Percentiles rank a stretch among this genome's conserved stretches.
Conservation (phyloP, 2,329 filamentous ascomycete species). For the Peltaster fructicola region DNA sequence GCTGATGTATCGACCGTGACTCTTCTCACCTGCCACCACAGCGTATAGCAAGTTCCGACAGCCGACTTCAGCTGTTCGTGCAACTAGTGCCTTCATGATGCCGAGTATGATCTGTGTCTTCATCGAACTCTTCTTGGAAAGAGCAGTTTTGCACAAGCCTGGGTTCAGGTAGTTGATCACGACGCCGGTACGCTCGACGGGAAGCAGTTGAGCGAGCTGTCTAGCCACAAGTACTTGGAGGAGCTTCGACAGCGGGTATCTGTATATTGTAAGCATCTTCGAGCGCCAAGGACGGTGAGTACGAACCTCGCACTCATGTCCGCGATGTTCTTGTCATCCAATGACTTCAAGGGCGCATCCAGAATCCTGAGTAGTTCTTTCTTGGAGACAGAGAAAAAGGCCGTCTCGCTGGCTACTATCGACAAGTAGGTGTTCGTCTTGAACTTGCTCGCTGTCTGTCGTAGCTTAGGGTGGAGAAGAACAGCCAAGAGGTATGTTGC, state of each 20-base stretch:
- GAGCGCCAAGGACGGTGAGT: slow-evolving; percentile 12
- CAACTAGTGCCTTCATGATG: too few species aligned
- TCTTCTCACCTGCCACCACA: too few species aligned
- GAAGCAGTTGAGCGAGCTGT: too few species aligned
- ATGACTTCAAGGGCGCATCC: slow-evolving; percentile 15
- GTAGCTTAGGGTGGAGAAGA: slow-evolving; percentile 32
- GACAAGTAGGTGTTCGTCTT: slow-evolving; percentile 14
- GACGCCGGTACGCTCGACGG: too few species aligned
- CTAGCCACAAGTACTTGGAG: too few species aligned
- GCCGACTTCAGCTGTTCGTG: too few species aligned
- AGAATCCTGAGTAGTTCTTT: slow-evolving; percentile 15
- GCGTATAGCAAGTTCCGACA: too few species aligned
- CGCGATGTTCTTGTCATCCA: slow-evolving; percentile 16
- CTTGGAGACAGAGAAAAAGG: slow-evolving; percentile 13
- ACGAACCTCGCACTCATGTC: slow-evolving; percentile 11
- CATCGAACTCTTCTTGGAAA: too few species aligned
- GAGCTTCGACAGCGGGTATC: slow-evolving; percentile 28
- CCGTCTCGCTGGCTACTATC: slow-evolving; percentile 24
- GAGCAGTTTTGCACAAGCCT: too few species aligned
- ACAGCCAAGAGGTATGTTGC: slow-evolving; percentile 30
- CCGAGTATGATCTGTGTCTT: too few species aligned
- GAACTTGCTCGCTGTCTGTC: slow-evolving; percentile 19
- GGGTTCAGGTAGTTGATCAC: too few species aligned
- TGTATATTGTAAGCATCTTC: slow-evolving; percentile 12
- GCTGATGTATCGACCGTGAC: too few species aligned